phyloP scores from a whole-genome alignment of 805 yeast genomes.

The Candida jianshihensis region DNA sequence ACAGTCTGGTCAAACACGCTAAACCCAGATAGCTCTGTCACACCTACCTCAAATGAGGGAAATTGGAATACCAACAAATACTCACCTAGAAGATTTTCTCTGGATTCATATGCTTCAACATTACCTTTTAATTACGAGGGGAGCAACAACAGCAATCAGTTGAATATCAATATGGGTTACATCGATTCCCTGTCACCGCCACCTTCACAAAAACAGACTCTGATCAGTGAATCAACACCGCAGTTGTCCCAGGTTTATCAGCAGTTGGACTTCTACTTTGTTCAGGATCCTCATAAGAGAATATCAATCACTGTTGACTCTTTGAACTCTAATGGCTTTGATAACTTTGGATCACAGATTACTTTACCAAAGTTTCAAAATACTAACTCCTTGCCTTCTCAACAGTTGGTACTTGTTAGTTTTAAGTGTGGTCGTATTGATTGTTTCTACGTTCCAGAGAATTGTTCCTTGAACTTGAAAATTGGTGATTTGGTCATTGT shows the following conservation, averaged over 20 bases:
- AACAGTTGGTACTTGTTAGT: conserved; percentile 51
- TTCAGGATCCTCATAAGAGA: conserved; percentile 17
- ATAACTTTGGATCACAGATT: conserved; percentile 4
- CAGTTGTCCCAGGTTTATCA: conserved; percentile 13
- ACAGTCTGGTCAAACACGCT: conserved; percentile 1
- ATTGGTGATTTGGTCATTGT: conserved; percentile 66
- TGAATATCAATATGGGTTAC: background rate
- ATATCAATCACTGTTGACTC: conserved; percentile 14
- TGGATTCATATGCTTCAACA: conserved; percentile 9
- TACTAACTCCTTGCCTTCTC: conserved; percentile 16
- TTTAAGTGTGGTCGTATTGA: conserved; percentile 79
- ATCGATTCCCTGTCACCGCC: background rate
- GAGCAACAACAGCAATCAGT: background rate
- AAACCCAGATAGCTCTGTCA: too few species aligned
- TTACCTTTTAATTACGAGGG: background rate
- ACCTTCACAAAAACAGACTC: background rate
- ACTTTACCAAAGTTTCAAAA: conserved; percentile 17
- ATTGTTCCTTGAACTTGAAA: conserved; percentile 30
- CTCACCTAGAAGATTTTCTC: conserved; percentile 1
- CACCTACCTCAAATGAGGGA: too few species aligned
- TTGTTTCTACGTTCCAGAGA: conserved; percentile 55
- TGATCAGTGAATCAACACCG: conserved; percentile 12
- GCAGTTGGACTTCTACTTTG: conserved; percentile 19
- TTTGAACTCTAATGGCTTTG: conserved; percentile 3
- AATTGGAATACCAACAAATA: too few species aligned